A percentile compares a stretch with the other conserved stretches of the same genome.
Evolutionary conservation across 805 yeast species (phyloP).

Genomic region (Candida koratica): DNA sequence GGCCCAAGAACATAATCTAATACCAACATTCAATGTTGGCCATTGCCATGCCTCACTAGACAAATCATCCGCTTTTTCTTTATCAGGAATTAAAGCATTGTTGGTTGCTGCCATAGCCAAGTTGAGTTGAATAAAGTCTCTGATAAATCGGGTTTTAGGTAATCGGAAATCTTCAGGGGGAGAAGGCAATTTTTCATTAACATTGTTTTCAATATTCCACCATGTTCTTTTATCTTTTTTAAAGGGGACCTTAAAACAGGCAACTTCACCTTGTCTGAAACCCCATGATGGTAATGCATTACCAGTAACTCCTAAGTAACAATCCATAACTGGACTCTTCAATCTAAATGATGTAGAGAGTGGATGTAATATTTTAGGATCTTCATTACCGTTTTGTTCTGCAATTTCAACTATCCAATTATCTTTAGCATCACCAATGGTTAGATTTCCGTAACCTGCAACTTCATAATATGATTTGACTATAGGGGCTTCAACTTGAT

Average conservation of each 20-base stretch:
- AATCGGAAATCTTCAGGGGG: slow-evolving; percentile 59
- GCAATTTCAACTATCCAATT: slow-evolving; percentile 73
- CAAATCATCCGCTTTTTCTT: slow-evolving; percentile 63
- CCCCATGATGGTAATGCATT: slow-evolving; percentile 91
- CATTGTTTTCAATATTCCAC: slow-evolving; percentile 81
- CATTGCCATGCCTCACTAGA: slow-evolving; percentile 83
- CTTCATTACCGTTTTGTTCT: slow-evolving; percentile 55
- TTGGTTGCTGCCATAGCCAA: slow-evolving; percentile 82
- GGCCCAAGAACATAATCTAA: slow-evolving; percentile 77
- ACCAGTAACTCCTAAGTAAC: slow-evolving; percentile 86
- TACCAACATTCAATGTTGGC: slow-evolving; percentile 66
- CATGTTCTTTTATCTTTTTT: slow-evolving; percentile 77
- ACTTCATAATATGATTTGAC: slow-evolving; percentile 55
- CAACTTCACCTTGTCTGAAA: slow-evolving; percentile 94
- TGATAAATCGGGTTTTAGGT: slow-evolving; percentile 69
- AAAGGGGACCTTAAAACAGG: slow-evolving; percentile 66
- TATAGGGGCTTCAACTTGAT: slow-evolving; percentile 61
- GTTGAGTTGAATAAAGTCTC: slow-evolving; percentile 68
- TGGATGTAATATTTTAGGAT: slow-evolving; percentile 61
- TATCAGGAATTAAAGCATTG: slow-evolving; percentile 74
- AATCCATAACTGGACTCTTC: slow-evolving; percentile 61
- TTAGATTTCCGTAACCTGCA: slow-evolving; percentile 66
- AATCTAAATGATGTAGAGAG: slow-evolving; percentile 80
- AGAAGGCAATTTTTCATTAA: slow-evolving; percentile 53
- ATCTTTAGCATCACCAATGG: slow-evolving; percentile 67